Conservation (phyloP, 2,329 filamentous ascomycete species). For the Xylaria multiplex region DNA sequence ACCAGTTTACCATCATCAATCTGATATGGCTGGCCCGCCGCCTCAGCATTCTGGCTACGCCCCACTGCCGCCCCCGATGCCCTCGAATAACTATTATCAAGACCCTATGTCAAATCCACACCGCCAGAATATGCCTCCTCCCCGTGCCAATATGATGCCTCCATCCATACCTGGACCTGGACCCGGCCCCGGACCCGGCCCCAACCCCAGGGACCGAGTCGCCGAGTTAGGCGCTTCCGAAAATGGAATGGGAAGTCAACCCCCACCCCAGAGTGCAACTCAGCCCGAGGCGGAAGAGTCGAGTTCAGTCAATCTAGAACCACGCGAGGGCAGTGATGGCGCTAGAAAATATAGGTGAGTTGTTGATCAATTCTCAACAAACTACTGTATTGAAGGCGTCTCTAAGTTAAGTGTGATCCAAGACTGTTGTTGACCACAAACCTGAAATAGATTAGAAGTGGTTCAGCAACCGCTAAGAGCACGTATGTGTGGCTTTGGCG, state of each 20-base stretch:
- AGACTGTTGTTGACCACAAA: slow-evolving; percentile 37
- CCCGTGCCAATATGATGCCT: slow-evolving; percentile 46
- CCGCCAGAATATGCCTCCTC: slow-evolving; percentile 47
- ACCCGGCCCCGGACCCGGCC: slow-evolving; percentile 41
- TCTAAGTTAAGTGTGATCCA: slow-evolving; percentile 19
- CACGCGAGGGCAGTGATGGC: slow-evolving; percentile 45
- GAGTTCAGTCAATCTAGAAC: slow-evolving; percentile 36
- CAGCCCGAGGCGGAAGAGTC: slow-evolving; percentile 43
- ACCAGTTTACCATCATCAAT: slow-evolving; percentile 46
- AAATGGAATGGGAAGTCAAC: slow-evolving; percentile 41
- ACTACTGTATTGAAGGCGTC: neutral
- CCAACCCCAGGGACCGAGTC: slow-evolving; percentile 44
- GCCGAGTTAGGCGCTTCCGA: slow-evolving; percentile 42
- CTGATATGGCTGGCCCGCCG: slow-evolving; percentile 45
- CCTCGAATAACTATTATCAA: slow-evolving; percentile 45
- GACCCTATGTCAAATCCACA: slow-evolving; percentile 46
- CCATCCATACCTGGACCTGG: slow-evolving; percentile 45
- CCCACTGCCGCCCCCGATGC: slow-evolving; percentile 47
- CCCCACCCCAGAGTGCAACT: slow-evolving; percentile 38
- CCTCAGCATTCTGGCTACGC: slow-evolving; percentile 46
- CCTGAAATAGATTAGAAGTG: slow-evolving; percentile 70
- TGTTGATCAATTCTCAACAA: neutral
- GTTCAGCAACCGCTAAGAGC: slow-evolving; percentile 92
- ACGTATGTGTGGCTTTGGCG: slow-evolving; percentile 98
- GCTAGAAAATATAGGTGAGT: slow-evolving; percentile 47